A percentile compares a stretch with the other conserved stretches of the same genome.
Conservation (phyloP, 2,329 filamentous ascomycete genomes). For the Knufia petricola region DNA sequence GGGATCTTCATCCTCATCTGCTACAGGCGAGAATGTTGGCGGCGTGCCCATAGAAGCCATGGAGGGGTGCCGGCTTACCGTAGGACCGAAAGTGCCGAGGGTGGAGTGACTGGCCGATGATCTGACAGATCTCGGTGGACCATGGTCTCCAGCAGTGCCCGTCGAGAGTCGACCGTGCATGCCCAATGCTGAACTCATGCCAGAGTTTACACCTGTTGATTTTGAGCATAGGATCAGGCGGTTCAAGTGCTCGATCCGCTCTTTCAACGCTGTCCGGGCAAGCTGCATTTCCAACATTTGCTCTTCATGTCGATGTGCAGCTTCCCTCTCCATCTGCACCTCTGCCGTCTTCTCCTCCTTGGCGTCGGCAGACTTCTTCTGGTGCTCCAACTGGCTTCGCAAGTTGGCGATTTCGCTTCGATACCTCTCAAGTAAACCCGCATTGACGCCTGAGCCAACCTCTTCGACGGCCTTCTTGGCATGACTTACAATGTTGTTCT, state of each 20-base stretch:
- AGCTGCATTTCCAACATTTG: conserved; percentile 99
- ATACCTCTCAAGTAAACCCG: conserved; percentile 78
- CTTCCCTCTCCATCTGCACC: conserved; percentile 70
- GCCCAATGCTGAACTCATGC: conserved; percentile 59
- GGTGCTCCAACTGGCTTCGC: conserved; percentile 68
- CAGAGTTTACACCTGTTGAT: conserved; percentile 85
- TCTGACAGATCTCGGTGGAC: conserved; percentile 46
- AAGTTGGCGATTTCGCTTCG: conserved; percentile 84
- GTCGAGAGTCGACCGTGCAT: conserved; percentile 53
- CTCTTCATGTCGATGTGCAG: conserved; percentile 80
- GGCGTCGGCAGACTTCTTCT: conserved; percentile 58
- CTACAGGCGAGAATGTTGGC: conserved; percentile 27
- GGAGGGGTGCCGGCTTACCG: conserved; percentile 57
- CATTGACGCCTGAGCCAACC: conserved; percentile 52
- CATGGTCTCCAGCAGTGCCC: conserved; percentile 27
- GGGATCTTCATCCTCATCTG: conserved; percentile 55
- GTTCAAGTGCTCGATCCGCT: conserved; percentile 94
- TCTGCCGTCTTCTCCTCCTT: conserved; percentile 52
- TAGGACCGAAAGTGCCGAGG: conserved; percentile 35
- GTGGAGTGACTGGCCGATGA: conserved; percentile 62
- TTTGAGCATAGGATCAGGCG: conserved; percentile 91
- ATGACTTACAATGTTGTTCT: conserved; percentile 96
- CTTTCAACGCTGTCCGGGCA: conserved; percentile 87
- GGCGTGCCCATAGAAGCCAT: conserved; percentile 48
- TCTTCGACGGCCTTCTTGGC: conserved; percentile 92